Evolutionary conservation across 2,329 filamentous ascomycete genomes (phyloP).

Genomic region (Ilyonectria destructans): DNA sequence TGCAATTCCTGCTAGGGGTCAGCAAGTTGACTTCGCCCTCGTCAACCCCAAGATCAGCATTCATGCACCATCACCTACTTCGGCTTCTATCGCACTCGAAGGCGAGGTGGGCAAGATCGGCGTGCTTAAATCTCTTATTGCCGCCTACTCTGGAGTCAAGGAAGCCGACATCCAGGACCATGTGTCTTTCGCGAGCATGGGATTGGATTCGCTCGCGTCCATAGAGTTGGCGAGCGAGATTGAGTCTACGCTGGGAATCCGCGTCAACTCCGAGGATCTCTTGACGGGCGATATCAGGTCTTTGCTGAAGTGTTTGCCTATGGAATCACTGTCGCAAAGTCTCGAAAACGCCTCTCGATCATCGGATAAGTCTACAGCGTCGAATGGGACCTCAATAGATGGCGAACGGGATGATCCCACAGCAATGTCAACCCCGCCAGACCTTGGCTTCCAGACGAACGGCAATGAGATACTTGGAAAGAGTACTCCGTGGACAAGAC

Average conservation of each 20-base stretch:
- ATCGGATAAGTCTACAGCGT: slow-evolving; percentile 15
- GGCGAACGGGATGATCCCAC: slow-evolving; percentile 25
- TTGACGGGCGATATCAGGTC: slow-evolving; percentile 24
- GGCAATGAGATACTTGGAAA: slow-evolving; percentile 17
- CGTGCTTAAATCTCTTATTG: slow-evolving; percentile 27
- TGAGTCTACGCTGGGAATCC: slow-evolving; percentile 32
- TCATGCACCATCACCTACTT: slow-evolving; percentile 7
- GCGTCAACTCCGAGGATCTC: slow-evolving; percentile 33
- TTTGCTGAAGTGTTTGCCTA: slow-evolving; percentile 17
- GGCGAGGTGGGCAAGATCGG: slow-evolving; percentile 10
- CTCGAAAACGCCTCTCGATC: slow-evolving; percentile 19
- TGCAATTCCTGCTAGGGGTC: neutral
- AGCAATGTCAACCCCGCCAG: slow-evolving; percentile 29
- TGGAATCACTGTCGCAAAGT: slow-evolving; percentile 1
- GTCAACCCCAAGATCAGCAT: slow-evolving; percentile 8
- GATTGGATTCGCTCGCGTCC: slow-evolving; percentile 39
- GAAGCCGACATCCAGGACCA: slow-evolving; percentile 36
- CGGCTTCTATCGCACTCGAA: too few species aligned
- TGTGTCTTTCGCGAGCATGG: slow-evolving; percentile 34
- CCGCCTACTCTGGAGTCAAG: slow-evolving; percentile 37
- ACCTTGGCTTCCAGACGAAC: slow-evolving; percentile 16
- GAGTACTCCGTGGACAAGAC: slow-evolving; percentile 26
- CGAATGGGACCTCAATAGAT: slow-evolving; percentile 5
- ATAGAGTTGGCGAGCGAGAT: slow-evolving; percentile 42
- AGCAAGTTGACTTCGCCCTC: too few species aligned